Conservation (phyloP, 257 asterid genomes). For the Przewalskia tangutica region DNA sequence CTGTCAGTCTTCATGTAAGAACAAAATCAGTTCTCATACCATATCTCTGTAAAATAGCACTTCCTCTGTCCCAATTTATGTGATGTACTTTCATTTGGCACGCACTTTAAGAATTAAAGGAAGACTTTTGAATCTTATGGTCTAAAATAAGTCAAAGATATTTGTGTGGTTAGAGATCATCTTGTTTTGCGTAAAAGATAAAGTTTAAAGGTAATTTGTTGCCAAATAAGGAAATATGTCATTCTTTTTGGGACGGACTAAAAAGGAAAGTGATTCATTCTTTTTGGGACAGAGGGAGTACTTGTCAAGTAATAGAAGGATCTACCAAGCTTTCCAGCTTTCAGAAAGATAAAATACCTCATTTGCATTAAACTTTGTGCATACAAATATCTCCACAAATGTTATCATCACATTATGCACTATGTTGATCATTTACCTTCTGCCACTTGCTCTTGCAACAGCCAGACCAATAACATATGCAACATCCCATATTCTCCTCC, state of each 20-base stretch:
- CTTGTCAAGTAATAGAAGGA: not conserved
- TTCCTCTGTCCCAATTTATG: no score
- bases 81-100: no score
- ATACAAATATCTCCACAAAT: not conserved
- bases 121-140: no score
- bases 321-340: not conserved
- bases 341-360: not conserved
- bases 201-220: no score
- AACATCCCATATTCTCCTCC: slow-evolving; percentile 42
- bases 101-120: no score
- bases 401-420: not conserved
- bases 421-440: slow-evolving; percentile 41
- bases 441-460: slow-evolving; percentile 73
- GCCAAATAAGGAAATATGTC: no score
- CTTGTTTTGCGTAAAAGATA: no score
- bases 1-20: not conserved
- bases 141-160: no score
- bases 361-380: not conserved
- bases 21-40: not conserved
- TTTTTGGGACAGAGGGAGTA: no score
- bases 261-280: no score
- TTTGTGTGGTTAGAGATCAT: no score
- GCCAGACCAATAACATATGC: slow-evolving; percentile 42
- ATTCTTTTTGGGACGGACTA: no score
- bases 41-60: not conserved